Percentiles rank a stretch among this genome's conserved stretches.
These are phyloP conservation scores for Plectosphaerella sp. DNA, from an alignment of 2,329 filamentous ascomycete genomes.

Conservation along the genomic window DNA sequence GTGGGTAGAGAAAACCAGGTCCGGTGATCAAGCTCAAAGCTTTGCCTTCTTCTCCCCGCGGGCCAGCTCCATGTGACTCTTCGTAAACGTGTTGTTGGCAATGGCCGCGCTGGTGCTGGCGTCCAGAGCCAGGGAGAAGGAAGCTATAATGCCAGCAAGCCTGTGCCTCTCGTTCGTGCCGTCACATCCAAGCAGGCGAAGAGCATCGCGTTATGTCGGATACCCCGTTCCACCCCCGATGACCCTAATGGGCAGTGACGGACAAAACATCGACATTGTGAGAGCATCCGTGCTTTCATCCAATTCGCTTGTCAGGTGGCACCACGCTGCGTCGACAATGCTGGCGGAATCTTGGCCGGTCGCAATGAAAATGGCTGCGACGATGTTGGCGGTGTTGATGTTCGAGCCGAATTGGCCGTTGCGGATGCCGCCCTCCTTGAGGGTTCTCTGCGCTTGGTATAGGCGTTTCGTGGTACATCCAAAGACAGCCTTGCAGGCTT, in stretches of 20 bases:
- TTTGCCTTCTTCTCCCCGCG: neutral
- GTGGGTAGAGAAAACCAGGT: too few relatives aligned
- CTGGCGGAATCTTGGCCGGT: conserved; percentile 4
- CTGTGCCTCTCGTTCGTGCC: neutral
- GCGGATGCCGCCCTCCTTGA: conserved; percentile 3
- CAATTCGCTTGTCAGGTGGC: conserved; percentile 3
- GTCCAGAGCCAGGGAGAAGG: conserved; percentile 1
- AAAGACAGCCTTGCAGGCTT: neutral
- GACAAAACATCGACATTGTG: conserved; percentile 1
- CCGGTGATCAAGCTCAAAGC: too few relatives aligned
- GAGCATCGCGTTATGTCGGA: conserved; percentile 2
- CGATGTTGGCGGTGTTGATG: conserved; percentile 5
- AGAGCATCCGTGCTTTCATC: neutral
- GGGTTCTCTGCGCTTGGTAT: neutral
- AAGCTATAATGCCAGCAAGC: conserved; percentile 1
- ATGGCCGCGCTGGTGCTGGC: conserved; percentile 1
- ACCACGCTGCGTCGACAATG: conserved; percentile 2
- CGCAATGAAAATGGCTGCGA: conserved; percentile 5
- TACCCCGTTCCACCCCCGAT: conserved; percentile 4
- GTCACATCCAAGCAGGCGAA: conserved; percentile 1
- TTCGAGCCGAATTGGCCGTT: conserved; percentile 5
- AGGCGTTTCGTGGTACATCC: conserved; percentile 1
- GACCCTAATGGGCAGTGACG: neutral
- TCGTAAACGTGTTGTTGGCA: conserved; percentile 2
- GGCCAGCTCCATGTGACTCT: conserved; percentile 1